Evolutionary conservation across 306 rosid genomes (phyloP).

Genomic region (Vicia sativa): DNA sequence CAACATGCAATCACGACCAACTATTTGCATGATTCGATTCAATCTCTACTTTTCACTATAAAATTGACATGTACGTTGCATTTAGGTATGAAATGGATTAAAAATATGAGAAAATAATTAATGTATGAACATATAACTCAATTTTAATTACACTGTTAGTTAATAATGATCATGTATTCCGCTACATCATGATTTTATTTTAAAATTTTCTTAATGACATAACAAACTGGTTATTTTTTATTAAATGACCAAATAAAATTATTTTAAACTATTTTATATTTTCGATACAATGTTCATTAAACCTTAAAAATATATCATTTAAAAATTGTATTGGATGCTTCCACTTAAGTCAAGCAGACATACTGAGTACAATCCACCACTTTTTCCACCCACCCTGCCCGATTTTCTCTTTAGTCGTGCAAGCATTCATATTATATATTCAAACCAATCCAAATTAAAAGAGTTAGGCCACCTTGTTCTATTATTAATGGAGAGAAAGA

Average conservation of each 20-base stretch:
- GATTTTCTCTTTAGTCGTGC: neutral
- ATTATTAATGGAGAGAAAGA: no score
- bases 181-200: no score
- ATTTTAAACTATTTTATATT: no score
- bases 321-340: neutral
- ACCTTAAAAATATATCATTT: neutral
- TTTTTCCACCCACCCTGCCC: neutral
- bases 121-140: no score
- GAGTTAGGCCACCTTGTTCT: neutral
- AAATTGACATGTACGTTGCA: neutral
- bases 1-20: neutral
- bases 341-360: neutral
- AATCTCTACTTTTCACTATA: neutral
- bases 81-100: neutral
- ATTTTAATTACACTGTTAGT: no score
- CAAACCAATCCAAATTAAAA: neutral
- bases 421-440: neutral
- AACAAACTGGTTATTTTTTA: no score
- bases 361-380: neutral
- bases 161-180: no score
- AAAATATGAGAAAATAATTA: no score
- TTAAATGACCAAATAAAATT: no score
- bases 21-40: neutral
- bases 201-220: no score
- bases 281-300: no score